Conservation (phyloP, 768 basidiomycete species). For the Trametes sanguinea region DNA sequence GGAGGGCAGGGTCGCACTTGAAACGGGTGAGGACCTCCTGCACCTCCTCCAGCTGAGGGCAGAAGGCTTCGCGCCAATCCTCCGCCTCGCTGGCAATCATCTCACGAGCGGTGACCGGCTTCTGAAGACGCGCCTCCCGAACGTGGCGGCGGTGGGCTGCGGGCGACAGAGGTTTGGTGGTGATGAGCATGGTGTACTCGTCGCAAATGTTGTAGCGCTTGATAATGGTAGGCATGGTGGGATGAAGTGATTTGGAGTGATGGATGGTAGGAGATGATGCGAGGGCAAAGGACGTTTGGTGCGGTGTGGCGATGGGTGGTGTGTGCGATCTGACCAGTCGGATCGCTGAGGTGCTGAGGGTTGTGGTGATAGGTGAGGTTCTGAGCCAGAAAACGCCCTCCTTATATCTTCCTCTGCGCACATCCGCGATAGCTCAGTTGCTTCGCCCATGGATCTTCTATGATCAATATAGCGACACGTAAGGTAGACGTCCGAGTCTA, state of each 20-base stretch:
- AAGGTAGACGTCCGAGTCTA: not conserved
- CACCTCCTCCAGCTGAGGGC: constrained; percentile 16
- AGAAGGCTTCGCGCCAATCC: constrained; percentile 17
- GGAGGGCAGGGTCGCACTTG: constrained; percentile 10
- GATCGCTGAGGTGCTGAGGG: not conserved
- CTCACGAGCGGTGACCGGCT: not conserved
- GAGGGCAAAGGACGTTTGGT: not conserved
- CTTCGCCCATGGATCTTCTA: not conserved
- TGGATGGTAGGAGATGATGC: not conserved
- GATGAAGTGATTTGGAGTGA: no score
- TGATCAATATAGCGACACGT: not conserved
- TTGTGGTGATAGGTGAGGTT: not conserved
- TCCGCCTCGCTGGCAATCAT: constrained; percentile 9
- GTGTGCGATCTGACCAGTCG: constrained; percentile 10
- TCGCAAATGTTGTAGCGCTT: constrained; percentile 12
- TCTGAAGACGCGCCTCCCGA: not conserved
- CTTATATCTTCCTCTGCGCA: not conserved
- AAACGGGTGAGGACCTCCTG: constrained; percentile 17
- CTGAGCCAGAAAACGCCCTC: not conserved
- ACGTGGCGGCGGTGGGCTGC: not conserved
- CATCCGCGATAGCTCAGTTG: not conserved
- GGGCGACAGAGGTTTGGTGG: constrained; percentile 6
- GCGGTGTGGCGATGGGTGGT: not conserved
- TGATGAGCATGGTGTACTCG: constrained; percentile 11
- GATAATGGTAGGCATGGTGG: constrained; percentile 19